Percentiles rank a stretch among this genome's conserved stretches.
Conservation (phyloP, 148 eudicot genomes). For the Limonium bicolor region DNA sequence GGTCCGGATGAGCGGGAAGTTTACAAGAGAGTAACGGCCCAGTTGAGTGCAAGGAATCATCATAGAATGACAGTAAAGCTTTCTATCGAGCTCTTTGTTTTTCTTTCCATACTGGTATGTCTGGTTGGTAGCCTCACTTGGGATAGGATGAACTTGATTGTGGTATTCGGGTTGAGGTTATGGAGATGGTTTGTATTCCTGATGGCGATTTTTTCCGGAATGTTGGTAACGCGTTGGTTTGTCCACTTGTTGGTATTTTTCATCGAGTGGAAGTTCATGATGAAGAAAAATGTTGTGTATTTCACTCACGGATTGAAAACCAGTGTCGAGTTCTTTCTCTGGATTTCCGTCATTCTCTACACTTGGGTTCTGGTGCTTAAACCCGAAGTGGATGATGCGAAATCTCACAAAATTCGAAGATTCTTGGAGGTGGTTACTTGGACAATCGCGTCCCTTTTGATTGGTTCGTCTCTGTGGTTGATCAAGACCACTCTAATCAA, state of each 20-base stretch:
- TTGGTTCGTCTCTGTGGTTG: conserved; percentile 62
- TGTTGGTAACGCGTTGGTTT: conserved; percentile 54
- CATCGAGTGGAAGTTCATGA: conserved; percentile 57
- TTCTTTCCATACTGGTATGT: conserved; percentile 23
- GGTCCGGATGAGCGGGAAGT: conserved; percentile 65
- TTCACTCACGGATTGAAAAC: conserved; percentile 65
- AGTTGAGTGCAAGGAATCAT: conserved; percentile 25
- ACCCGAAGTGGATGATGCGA: conserved; percentile 11
- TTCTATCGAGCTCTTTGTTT: conserved; percentile 30
- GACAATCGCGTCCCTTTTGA: conserved; percentile 35
- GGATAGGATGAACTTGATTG: conserved; percentile 13
- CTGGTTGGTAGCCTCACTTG: conserved; percentile 38
- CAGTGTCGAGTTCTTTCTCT: conserved; percentile 49
- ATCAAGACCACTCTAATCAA: conserved; percentile 63
- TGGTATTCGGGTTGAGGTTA: conserved; percentile 25
- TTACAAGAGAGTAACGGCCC: conserved; percentile 48
- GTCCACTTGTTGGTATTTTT: conserved; percentile 44
- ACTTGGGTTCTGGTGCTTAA: conserved; percentile 50
- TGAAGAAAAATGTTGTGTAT: conserved; percentile 64
- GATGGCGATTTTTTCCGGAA: conserved; percentile 63
- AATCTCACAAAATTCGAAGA: conserved; percentile 1
- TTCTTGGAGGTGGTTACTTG: conserved; percentile 19
- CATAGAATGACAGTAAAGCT: conserved; percentile 38
- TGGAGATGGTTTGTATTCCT: conserved; percentile 73
- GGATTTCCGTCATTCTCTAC: conserved; percentile 53